Evolutionary conservation across 495 filamentous ascomycete genomes (phyloP), one percentile per base, ranked within the genome.

Genomic region (Bryoglossum gracile): DNA sequence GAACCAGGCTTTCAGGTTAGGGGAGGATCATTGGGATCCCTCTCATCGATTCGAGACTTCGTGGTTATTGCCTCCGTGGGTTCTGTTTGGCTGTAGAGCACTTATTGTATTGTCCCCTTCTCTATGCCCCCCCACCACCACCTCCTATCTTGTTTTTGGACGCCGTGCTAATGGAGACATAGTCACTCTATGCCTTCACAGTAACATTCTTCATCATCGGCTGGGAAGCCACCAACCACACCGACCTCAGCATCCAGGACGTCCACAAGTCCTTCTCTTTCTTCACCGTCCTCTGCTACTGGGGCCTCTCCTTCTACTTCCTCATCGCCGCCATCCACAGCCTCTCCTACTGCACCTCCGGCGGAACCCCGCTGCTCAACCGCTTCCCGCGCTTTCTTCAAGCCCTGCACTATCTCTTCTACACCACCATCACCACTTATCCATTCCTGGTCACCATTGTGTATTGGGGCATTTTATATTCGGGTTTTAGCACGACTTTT

Each of bases 231-330:
- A 64, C 70, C 17, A 37, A 36, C 25, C 68, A 75, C 48, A 51
- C 61, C 1, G 43, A 18, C 0, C 21, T 19, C 3, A 28, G 5
- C 9, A 34, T 55, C 2, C 45, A 63, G 25, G 65, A 69, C 59
- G 55, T 59, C 3, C 63, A 65, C 42, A 61, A 68, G 34, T 67
- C 67, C 40, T 92, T 91, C 72, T 83, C 78, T 54, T 94, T 76
- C 74, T 94, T 94, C 70, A 94, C 87, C 3, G 63, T 86, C 41
- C 69, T 77, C 30, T 84, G 81, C 3, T 90, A 84, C 70, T 91
- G 86, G 84, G 84, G 85, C 0, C 56, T 89, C 17, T 81, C 72
- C 16, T 91, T 90, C 68, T 94, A 92, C 70, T 82, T 82, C 62
- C 67, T 78, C 14, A 65, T 81, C 47, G 66, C 78, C 0, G 67